Percentiles rank a stretch among this genome's conserved stretches.
phyloP scores from a whole-genome alignment of 129 eudicot species.

The Dittrichia graveolens region DNA sequence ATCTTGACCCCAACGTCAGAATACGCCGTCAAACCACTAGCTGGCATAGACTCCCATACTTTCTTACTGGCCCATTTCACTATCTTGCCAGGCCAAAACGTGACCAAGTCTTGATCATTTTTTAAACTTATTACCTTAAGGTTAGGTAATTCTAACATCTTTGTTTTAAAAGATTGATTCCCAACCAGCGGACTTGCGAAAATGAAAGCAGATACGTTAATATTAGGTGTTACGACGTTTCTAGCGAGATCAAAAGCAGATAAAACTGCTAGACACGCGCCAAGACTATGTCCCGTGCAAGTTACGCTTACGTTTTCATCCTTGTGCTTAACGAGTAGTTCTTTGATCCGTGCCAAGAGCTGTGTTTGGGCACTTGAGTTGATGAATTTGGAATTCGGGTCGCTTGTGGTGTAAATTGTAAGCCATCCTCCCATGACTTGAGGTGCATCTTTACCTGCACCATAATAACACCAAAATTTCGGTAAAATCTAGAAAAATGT shows the following conservation, averaged over 20 bases:
- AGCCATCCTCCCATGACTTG: slow-evolving; percentile 36
- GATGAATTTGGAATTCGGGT: slow-evolving; percentile 23
- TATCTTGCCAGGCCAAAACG: slow-evolving; percentile 38
- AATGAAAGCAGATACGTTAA: slow-evolving; percentile 26
- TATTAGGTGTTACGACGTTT: slow-evolving; percentile 17
- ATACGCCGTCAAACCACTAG: slow-evolving; percentile 9
- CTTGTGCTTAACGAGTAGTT: slow-evolving; percentile 13
- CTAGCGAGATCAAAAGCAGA: slow-evolving; percentile 35
- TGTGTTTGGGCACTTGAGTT: slow-evolving; percentile 36
- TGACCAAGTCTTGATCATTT: slow-evolving; percentile 21
- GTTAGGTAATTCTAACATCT: slow-evolving; percentile 24
- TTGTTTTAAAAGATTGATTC: slow-evolving; percentile 26
- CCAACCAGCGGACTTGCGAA: slow-evolving; percentile 29
- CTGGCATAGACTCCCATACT: slow-evolving; percentile 9
- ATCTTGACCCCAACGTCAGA: slow-evolving; percentile 34
- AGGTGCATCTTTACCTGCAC: slow-evolving; percentile 9
- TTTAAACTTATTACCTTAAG: slow-evolving; percentile 33
- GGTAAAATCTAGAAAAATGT: not conserved
- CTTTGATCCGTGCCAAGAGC: slow-evolving; percentile 15
- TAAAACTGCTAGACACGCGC: slow-evolving; percentile 31
- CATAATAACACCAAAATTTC: not conserved
- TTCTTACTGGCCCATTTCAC: slow-evolving; percentile 12
- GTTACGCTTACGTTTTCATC: slow-evolving; percentile 34
- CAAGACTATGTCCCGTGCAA: slow-evolving; percentile 39
- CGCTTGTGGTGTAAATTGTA: slow-evolving; percentile 24